These are phyloP conservation scores for Paraconiothyrium brasiliense DNA, from an alignment of 2,329 filamentous ascomycete species.

Conservation along the genomic window DNA sequence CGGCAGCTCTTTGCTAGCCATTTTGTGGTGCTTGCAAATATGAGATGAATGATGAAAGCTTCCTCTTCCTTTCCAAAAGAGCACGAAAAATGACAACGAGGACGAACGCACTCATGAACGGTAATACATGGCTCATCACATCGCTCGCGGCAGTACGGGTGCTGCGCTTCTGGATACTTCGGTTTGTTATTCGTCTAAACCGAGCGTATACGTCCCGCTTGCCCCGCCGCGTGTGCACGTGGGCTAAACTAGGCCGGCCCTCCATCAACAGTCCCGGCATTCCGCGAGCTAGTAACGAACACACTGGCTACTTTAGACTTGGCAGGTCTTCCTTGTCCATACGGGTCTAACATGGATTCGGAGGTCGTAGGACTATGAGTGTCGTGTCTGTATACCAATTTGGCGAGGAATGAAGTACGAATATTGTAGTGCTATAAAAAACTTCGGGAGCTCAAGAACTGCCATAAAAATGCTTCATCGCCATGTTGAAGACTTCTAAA, in stretches of 20 bases:
- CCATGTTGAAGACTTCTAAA: constrained; percentile 51
- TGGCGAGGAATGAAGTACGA: not conserved
- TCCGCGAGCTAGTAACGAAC: not conserved
- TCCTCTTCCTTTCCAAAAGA: not conserved
- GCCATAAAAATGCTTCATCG: constrained; percentile 9
- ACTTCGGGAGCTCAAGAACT: not conserved
- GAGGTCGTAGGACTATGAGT: no score
- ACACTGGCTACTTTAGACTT: not conserved
- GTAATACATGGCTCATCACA: not conserved
- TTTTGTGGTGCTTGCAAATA: not conserved
- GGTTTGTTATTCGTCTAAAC: not conserved
- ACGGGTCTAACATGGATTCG: no score
- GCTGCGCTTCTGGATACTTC: not conserved
- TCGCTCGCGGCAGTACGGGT: not conserved
- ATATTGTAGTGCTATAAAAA: not conserved
- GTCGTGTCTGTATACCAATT: not conserved
- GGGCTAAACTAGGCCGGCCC: not conserved
- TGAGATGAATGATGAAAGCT: not conserved
- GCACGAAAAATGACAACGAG: not conserved
- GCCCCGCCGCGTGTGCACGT: not conserved
- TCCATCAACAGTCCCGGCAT: not conserved
- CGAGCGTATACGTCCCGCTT: not conserved
- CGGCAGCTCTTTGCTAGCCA: constrained; percentile 4
- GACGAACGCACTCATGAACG: not conserved
- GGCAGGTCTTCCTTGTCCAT: not conserved